Percentiles rank a stretch among this genome's conserved stretches.
These are phyloP conservation scores for Sinapis alba DNA, from an alignment of 441 rosid species.

Conservation along the genomic window DNA sequence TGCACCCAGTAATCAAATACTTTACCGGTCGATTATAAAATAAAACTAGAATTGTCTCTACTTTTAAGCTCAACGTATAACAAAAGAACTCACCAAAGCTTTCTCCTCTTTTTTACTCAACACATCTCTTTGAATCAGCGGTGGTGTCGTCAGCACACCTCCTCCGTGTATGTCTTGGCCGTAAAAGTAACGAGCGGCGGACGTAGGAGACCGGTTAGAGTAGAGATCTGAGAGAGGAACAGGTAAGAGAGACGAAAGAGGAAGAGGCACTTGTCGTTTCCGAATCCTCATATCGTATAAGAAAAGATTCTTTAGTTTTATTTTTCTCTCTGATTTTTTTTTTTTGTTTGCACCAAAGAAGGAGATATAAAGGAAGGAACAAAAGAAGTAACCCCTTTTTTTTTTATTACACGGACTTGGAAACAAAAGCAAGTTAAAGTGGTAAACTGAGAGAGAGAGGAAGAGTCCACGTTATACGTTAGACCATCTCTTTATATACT, in stretches of 20 bases:
- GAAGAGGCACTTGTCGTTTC: slow-evolving; percentile 71
- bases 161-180: slow-evolving; percentile 16
- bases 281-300: slow-evolving; percentile 78
- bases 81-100: slow-evolving; percentile 43
- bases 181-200: slow-evolving; percentile 45
- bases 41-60: not conserved
- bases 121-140: slow-evolving; percentile 11
- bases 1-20: slow-evolving; percentile 36
- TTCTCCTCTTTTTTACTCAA: slow-evolving; percentile 27
- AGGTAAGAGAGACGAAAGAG: slow-evolving; percentile 80
- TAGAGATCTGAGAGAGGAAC: slow-evolving; percentile 84
- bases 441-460: too few species aligned
- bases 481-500: too few species aligned
- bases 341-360: slow-evolving; percentile 32
- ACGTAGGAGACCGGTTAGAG: slow-evolving; percentile 57
- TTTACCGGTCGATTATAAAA: not conserved
- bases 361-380: slow-evolving; percentile 2
- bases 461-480: too few species aligned
- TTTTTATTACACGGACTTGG: slow-evolving; percentile 12
- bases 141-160: slow-evolving; percentile 39
- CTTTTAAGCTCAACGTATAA: not conserved
- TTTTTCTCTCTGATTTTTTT: too few species aligned
- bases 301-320: slow-evolving; percentile 1
- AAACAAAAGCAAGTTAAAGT: too few species aligned
- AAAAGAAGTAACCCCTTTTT: slow-evolving; percentile 10